Evolutionary conservation across 2,329 filamentous ascomycete species (phyloP).

Genomic region (Gliomastix tumulicola): DNA sequence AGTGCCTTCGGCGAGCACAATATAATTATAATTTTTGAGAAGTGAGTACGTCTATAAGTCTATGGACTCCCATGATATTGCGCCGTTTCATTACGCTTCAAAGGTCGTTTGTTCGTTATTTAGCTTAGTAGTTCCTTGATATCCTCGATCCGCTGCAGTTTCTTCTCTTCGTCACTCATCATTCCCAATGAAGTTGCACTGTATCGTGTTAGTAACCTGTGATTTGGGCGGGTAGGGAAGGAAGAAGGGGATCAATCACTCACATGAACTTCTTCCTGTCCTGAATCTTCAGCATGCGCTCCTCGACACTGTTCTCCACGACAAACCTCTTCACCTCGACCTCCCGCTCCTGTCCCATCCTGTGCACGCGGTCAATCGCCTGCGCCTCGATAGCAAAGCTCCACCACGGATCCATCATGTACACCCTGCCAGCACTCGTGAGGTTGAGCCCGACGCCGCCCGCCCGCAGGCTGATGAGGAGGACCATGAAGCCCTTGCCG

Average conservation of each 20-base stretch:
- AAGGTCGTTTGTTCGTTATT: too few species aligned
- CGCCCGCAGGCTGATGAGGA: constrained; percentile 79
- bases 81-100: too few species aligned
- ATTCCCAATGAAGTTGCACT: constrained; percentile 93
- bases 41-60: too few species aligned
- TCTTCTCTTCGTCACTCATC: constrained; percentile 86
- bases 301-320: constrained; percentile 85
- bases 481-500: constrained; percentile 54
- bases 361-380: constrained; percentile 93
- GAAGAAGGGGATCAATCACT: constrained; percentile 44
- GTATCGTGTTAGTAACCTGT: not conserved
- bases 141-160: constrained; percentile 77
- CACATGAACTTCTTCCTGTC: constrained; percentile 94
- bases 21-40: too few species aligned
- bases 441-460: constrained; percentile 93
- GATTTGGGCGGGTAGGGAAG: too few species aligned
- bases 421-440: constrained; percentile 82
- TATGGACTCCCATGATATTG: too few species aligned
- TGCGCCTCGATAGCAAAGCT: constrained; percentile 94
- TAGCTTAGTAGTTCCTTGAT: constrained; percentile 55
- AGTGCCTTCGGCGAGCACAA: too few species aligned
- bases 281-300: constrained; percentile 88
- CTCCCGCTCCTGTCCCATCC: constrained; percentile 86
- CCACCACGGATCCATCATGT: constrained; percentile 99
- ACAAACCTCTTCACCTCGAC: constrained; percentile 87